Evolutionary conservation across 73 alveolate species (phyloP), one percentile per base, ranked within the genome.

Genomic region (Stentor coeruleus): DNA sequence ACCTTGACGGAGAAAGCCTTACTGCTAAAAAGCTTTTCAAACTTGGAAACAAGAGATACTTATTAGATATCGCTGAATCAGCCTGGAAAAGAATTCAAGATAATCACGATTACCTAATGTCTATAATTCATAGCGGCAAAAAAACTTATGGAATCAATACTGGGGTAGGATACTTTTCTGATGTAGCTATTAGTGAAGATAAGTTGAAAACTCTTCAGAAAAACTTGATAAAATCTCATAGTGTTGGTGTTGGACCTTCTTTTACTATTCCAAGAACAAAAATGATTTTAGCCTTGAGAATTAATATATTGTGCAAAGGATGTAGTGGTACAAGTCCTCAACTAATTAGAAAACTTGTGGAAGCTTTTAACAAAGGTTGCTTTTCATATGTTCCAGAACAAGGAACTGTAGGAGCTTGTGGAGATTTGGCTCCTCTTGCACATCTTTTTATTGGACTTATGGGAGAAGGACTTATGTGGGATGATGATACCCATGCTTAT

Each of bases 351-450:
- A 42, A 77, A 15, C 36, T 89, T 36, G 81, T 81, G 15, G 89
- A 87, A 35, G 85, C 87, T 28, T 86, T 86, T 37, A 87, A 86
- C 80, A 82, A 73, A 42, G 86, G 87, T 33, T 58, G 74, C 1
- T 75, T 89, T 14, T 88, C 95, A 2, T 81, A 87, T 75, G 87
- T 89, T 2, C 95, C 92, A 11, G 60, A 82, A 75, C 77, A 86
- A 73, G 95, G 95, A n/a, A 86, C 92, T 74, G 95, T 89, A 3
- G 95, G 92, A 28, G 95, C 92, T 6, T 87, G 90, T 33, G 92
- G 92, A 20, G 95, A 89, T 87, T 58, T 87, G 35, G 95, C 91
- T 26, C 95, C 92, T 0, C 39, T 89, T 35, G 87, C 92, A 6
- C 92, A 86, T 57, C 60, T 88, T 3, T 90, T 87, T 3, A 42